These are phyloP conservation scores for Cicer judaicum DNA, from an alignment of 306 rosid genomes.

Conservation along the genomic window DNA sequence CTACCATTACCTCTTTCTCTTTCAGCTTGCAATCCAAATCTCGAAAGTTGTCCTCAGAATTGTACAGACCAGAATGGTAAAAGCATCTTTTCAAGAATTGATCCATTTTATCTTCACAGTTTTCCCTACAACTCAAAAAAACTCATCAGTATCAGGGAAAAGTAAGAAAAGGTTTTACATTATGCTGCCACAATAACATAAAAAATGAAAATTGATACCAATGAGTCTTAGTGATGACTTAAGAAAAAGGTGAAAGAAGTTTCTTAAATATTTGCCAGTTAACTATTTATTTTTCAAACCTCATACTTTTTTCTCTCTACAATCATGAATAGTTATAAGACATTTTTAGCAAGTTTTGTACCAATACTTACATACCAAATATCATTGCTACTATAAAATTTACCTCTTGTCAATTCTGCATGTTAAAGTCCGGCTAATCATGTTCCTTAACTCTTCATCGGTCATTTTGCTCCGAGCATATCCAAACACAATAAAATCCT, in stretches of 20 bases:
- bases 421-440: conserved; percentile 81
- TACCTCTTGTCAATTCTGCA: conserved; percentile 96
- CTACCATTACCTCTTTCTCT: conserved; percentile 69
- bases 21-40: conserved; percentile 70
- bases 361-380: conserved; percentile 20
- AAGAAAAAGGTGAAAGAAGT: not conserved
- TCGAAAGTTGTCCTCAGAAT: conserved; percentile 73
- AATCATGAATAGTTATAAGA: not conserved
- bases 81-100: conserved; percentile 82
- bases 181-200: conserved; percentile 29
- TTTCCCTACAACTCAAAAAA: conserved; percentile 60
- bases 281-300: conserved; percentile 5
- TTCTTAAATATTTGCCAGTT: not conserved
- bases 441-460: conserved; percentile 75
- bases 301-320: not conserved
- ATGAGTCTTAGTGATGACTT: not conserved
- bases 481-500: conserved; percentile 83
- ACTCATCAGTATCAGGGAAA: conserved; percentile 38
- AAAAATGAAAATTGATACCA: conserved; percentile 14
- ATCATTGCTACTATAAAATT: conserved; percentile 25
- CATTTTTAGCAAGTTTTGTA: conserved; percentile 9
- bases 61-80: conserved; percentile 89
- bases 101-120: conserved; percentile 92
- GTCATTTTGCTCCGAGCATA: conserved; percentile 88
- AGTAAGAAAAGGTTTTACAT: not conserved